Conservation (phyloP, 352 stramenopile species). For the Pythium plurisporium region DNA sequence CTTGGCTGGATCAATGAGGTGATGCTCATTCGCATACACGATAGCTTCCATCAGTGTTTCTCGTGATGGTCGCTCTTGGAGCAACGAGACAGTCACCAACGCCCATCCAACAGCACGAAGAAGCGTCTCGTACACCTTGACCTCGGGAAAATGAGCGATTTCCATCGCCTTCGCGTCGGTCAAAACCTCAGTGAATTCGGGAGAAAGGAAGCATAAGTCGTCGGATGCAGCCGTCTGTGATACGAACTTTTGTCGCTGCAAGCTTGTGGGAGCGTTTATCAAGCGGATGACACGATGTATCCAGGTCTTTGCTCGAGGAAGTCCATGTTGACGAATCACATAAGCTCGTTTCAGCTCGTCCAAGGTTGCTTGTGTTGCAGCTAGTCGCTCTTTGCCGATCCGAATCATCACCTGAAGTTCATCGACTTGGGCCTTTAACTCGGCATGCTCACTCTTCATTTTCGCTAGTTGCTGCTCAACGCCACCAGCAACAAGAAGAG, state of each 20-base stretch:
- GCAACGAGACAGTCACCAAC: conserved; percentile 60
- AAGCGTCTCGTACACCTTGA: conserved; percentile 57
- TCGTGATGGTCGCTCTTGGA: conserved; percentile 75
- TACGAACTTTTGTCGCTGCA: conserved; percentile 31
- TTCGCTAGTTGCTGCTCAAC: conserved; percentile 69
- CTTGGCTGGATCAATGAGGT: conserved; percentile 61
- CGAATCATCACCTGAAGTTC: conserved; percentile 64
- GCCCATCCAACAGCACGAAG: conserved; percentile 70
- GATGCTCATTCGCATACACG: conserved; percentile 51
- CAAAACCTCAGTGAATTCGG: conserved; percentile 44
- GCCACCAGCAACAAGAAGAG: conserved; percentile 53
- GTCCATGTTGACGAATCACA: conserved; percentile 57
- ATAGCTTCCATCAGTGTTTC: conserved; percentile 54
- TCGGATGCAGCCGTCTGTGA: neutral
- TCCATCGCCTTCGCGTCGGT: conserved; percentile 30
- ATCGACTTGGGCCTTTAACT: conserved; percentile 63
- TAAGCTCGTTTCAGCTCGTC: conserved; percentile 58
- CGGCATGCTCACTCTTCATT: conserved; percentile 64
- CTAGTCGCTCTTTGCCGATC: conserved; percentile 57
- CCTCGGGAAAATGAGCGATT: conserved; percentile 76
- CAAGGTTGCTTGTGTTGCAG: conserved; percentile 44
- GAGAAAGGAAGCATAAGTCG: conserved; percentile 38
- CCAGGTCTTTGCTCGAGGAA: conserved; percentile 58
- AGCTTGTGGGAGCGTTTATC: conserved; percentile 41
- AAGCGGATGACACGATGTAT: conserved; percentile 41